Conservation (phyloP, 208 protist species). For the Lotmaria passim region DNA sequence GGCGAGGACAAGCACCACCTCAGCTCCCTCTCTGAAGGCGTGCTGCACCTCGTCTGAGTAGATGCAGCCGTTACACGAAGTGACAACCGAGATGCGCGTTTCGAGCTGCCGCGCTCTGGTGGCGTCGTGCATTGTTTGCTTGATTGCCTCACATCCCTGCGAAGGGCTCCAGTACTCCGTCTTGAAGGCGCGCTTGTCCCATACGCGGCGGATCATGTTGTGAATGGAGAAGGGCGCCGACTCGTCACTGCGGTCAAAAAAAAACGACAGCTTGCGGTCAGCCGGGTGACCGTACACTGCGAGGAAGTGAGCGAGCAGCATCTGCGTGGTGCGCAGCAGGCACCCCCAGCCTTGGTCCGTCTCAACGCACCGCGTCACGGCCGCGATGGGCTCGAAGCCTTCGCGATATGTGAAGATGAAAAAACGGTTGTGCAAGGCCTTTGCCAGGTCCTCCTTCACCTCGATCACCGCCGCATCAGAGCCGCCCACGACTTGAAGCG, state of each 20-base stretch:
- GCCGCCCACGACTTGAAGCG: slow-evolving; percentile 43
- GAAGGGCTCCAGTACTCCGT: slow-evolving; percentile 79
- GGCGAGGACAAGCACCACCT: slow-evolving; percentile 66
- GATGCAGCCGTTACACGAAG: slow-evolving; percentile 48
- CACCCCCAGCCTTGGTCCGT: slow-evolving; percentile 87
- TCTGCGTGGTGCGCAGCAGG: slow-evolving; percentile 77
- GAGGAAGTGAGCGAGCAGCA: slow-evolving; percentile 82
- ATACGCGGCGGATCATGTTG: slow-evolving; percentile 58
- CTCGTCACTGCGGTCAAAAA: slow-evolving; percentile 47
- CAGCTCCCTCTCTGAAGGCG: slow-evolving; percentile 33
- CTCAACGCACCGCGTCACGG: slow-evolving; percentile 31
- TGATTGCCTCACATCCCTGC: slow-evolving; percentile 75
- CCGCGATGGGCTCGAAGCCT: slow-evolving; percentile 54
- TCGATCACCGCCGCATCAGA: slow-evolving; percentile 18
- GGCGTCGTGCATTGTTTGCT: slow-evolving; percentile 52
- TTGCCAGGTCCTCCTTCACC: slow-evolving; percentile 48
- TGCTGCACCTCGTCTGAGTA: slow-evolving; percentile 49
- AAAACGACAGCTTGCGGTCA: slow-evolving; percentile 49
- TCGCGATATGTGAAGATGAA: slow-evolving; percentile 77
- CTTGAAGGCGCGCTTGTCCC: slow-evolving; percentile 41
- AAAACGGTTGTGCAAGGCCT: slow-evolving; percentile 43
- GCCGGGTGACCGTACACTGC: slow-evolving; percentile 34
- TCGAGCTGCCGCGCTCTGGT: slow-evolving; percentile 33
- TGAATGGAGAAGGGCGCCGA: slow-evolving; percentile 70
- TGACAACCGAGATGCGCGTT: slow-evolving; percentile 49